Evolutionary conservation across 345 rosid species (phyloP), one percentile per base, ranked within the genome.

Genomic region (Schrenkiella parvula): DNA sequence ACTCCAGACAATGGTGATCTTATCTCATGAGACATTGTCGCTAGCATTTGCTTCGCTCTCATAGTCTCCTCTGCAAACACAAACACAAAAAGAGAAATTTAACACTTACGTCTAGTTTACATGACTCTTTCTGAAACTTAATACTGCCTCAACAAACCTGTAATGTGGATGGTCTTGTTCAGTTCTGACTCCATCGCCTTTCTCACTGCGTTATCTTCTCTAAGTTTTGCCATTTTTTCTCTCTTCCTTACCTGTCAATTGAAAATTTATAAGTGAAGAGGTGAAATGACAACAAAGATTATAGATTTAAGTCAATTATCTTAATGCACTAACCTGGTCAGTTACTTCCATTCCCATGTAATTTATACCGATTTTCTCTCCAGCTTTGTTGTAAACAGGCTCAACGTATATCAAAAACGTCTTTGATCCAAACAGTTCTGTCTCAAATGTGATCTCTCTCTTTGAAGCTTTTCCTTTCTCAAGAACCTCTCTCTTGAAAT

Each of bases 261-360:
- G 57, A 39, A 32, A 28, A 26, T n/a, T n/a, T 38, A 8, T 10
- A 35, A 32, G 59, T 35, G 25, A 66, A 58, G 6, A 25, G 6
- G 32, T 13, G 66, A 68, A 34, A 31, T 13, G 15, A 69, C 38
- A 46, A 14, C 8, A 28, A 5, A 35, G 38, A 28, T 8, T 18
- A 48, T 19, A 44, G 31, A 66, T 21, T 53, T 52, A 44, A 42
- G 39, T 53, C 13, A n/a, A 46, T 15, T 37, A 34, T 22, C 47
- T 74, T 23, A 44, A 13, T 13, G 25, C 32, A 18, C 54, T 46
- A 66, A 92, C 98, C 97, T 93, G 98, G 74, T 93, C 98, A 47
- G 97, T 87, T 34, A 91, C 84, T 53, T 93, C 98, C 98, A 93
- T 93, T 60, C 98, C 98, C 93, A 93, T 89, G 42, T 90, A 93